Conservation (phyloP, 108 stramenopile genomes). For the Cylindrotheca closterium region DNA sequence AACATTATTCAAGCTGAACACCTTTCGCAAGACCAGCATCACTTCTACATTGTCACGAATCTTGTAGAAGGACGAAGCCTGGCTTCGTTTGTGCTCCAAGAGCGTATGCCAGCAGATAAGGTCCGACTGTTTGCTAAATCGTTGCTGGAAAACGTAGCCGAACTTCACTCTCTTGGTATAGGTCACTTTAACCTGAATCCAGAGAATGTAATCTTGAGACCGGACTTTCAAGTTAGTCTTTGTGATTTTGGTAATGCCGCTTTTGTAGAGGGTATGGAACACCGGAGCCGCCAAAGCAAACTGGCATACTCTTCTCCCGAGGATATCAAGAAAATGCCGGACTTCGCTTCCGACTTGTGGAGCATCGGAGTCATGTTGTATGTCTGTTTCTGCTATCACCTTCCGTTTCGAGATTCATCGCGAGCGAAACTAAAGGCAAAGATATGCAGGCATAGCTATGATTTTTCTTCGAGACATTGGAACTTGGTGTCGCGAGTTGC, state of each 20-base stretch:
- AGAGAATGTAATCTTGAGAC: slow-evolving; percentile 20
- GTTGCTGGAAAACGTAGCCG: slow-evolving; percentile 1
- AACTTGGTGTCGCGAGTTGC: slow-evolving; percentile 15
- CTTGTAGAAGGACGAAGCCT: slow-evolving; percentile 19
- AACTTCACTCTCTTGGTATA: slow-evolving; percentile 11
- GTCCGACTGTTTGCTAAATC: slow-evolving; percentile 10
- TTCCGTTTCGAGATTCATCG: slow-evolving; percentile 17
- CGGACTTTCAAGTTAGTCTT: slow-evolving; percentile 10
- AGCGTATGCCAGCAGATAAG: slow-evolving; percentile 2
- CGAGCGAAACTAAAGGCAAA: slow-evolving; percentile 2
- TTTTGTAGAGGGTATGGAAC: background rate
- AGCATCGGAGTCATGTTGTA: slow-evolving; percentile 28
- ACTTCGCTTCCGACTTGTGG: slow-evolving; percentile 32
- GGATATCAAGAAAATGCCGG: background rate
- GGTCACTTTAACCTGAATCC: slow-evolving; percentile 19
- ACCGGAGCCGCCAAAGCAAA: slow-evolving; percentile 8
- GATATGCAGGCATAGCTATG: slow-evolving; percentile 9
- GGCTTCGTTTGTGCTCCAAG: background rate
- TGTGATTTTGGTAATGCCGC: slow-evolving; percentile 27
- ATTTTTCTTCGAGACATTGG: slow-evolving; percentile 15
- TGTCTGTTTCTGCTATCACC: slow-evolving; percentile 11
- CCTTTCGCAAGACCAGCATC: slow-evolving; percentile 4
- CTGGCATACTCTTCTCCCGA: slow-evolving; percentile 23
- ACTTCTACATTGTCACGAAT: slow-evolving; percentile 21
- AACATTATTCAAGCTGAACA: background rate